A percentile compares a stretch with the other conserved stretches of the same genome.
Evolutionary conservation across 2,329 filamentous ascomycete genomes (phyloP).

Genomic region (Monosporascus sp.): DNA sequence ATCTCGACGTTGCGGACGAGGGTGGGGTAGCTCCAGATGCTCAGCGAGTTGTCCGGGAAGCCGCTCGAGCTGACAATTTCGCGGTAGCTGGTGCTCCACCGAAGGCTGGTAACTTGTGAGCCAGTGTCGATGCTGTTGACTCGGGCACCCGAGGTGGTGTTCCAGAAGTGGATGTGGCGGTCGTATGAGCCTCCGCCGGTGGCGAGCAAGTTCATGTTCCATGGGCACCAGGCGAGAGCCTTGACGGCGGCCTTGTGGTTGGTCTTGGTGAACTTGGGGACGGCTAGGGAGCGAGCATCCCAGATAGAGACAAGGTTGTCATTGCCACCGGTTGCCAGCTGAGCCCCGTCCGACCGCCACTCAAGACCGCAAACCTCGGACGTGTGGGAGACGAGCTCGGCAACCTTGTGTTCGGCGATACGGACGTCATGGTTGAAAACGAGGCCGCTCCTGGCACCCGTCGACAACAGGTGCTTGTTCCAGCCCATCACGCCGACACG

Average conservation of each 20-base stretch:
- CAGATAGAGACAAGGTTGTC: constrained; percentile 99
- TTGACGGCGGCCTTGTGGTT: constrained; percentile 99
- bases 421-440: constrained; percentile 99
- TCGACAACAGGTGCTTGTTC: constrained; percentile 97
- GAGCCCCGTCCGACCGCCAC: constrained; percentile 93
- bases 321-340: constrained; percentile 95
- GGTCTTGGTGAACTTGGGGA: constrained; percentile 98
- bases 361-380: constrained; percentile 97
- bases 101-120: constrained; percentile 91
- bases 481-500: constrained; percentile 98
- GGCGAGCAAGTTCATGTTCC: constrained; percentile 95
- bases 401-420: constrained; percentile 95
- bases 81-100: constrained; percentile 95
- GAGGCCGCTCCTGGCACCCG: constrained; percentile 86
- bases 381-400: constrained; percentile 93
- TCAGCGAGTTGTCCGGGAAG: constrained; percentile 98
- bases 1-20: constrained; percentile 97
- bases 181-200: constrained; percentile 96
- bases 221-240: constrained; percentile 97
- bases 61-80: constrained; percentile 97
- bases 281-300: constrained; percentile 88
- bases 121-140: constrained; percentile 99
- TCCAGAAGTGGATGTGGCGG: constrained; percentile 99
- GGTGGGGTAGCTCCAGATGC: constrained; percentile 98
- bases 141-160: constrained; percentile 92